Percentiles rank a stretch among this genome's conserved stretches.
Conservation (phyloP, 768 basidiomycete species). For the Inosperma sp. region DNA sequence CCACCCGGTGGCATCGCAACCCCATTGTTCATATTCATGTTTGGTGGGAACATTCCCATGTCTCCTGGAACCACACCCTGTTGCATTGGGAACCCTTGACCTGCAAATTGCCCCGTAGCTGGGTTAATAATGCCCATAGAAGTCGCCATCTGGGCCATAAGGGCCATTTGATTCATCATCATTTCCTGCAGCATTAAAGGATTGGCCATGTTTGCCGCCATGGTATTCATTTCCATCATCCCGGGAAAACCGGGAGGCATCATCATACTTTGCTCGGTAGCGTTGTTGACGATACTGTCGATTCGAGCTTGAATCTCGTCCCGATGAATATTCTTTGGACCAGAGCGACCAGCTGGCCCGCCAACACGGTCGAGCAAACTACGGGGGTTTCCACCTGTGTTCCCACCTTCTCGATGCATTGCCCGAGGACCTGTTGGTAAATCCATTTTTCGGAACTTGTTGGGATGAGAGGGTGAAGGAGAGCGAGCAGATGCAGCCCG, state of each 20-base stretch:
- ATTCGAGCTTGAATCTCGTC: conserved; percentile 79
- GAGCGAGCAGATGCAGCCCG: conserved; percentile 63
- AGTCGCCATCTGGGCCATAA: conserved; percentile 90
- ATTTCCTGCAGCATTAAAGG: conserved; percentile 80
- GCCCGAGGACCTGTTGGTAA: conserved; percentile 83
- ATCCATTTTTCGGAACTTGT: conserved; percentile 70
- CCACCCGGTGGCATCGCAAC: conserved; percentile 31
- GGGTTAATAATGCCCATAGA: conserved; percentile 76
- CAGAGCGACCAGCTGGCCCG: conserved; percentile 41
- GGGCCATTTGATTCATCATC: conserved; percentile 88
- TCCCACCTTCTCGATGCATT: conserved; percentile 52
- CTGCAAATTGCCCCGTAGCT: conserved; percentile 49
- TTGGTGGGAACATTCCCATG: conserved; percentile 45
- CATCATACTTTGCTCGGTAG: conserved; percentile 46
- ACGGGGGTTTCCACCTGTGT: conserved; percentile 36
- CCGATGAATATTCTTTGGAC: conserved; percentile 38
- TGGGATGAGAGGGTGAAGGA: conserved; percentile 59
- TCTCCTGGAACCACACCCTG: conserved; percentile 50
- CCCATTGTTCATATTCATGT: conserved; percentile 32
- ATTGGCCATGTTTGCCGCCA: conserved; percentile 53
- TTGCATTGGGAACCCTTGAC: conserved; percentile 58
- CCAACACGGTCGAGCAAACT: conserved; percentile 85
- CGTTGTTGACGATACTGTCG: conserved; percentile 65
- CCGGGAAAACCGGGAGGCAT: conserved; percentile 46
- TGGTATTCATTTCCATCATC: conserved; percentile 61